Percentiles rank a stretch among this genome's conserved stretches.
These are phyloP conservation scores for Kwoniella dejecticola DNA, from an alignment of 768 basidiomycete genomes.

Conservation along the genomic window DNA sequence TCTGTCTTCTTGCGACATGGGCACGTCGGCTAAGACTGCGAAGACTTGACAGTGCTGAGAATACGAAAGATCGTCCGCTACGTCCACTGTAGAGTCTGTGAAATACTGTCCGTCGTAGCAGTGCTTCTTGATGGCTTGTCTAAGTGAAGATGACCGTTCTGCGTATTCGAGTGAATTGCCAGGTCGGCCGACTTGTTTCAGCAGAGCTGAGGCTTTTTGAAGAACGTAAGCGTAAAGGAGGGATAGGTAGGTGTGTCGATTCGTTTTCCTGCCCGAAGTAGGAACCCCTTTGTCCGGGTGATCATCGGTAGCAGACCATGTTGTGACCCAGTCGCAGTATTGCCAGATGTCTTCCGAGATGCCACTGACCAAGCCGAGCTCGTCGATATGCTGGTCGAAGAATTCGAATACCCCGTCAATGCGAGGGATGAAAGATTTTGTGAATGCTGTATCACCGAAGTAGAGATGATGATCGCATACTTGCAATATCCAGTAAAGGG, in stretches of 20 bases:
- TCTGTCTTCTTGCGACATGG: neutral
- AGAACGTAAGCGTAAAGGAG: conserved; percentile 27
- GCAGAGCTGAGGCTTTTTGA: conserved; percentile 12
- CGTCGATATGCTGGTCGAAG: conserved; percentile 33
- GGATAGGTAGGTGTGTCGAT: conserved; percentile 25
- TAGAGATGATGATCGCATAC: conserved; percentile 35
- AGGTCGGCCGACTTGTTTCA: conserved; percentile 21
- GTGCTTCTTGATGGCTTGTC: conserved; percentile 21
- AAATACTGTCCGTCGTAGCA: conserved; percentile 28
- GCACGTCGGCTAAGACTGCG: conserved; percentile 17
- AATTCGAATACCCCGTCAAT: conserved; percentile 36
- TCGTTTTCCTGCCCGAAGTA: conserved; percentile 19
- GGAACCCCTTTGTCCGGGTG: conserved; percentile 37
- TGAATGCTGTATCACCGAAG: conserved; percentile 27
- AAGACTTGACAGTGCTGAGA: conserved; percentile 32
- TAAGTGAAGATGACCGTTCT: conserved; percentile 3
- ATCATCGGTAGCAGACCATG: conserved; percentile 25
- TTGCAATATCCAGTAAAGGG: conserved; percentile 34
- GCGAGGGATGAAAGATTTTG: conserved; percentile 22
- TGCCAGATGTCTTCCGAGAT: conserved; percentile 32
- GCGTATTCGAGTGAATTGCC: conserved; percentile 22
- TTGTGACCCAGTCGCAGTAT: conserved; percentile 39
- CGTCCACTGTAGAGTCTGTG: conserved; percentile 21
- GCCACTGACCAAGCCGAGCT: conserved; percentile 30
- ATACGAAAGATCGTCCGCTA: conserved; percentile 12